A percentile compares a stretch with the other conserved stretches of the same genome.
Evolutionary conservation across 2,329 filamentous ascomycete species (phyloP).

Genomic region (Anthostomella pinea): DNA sequence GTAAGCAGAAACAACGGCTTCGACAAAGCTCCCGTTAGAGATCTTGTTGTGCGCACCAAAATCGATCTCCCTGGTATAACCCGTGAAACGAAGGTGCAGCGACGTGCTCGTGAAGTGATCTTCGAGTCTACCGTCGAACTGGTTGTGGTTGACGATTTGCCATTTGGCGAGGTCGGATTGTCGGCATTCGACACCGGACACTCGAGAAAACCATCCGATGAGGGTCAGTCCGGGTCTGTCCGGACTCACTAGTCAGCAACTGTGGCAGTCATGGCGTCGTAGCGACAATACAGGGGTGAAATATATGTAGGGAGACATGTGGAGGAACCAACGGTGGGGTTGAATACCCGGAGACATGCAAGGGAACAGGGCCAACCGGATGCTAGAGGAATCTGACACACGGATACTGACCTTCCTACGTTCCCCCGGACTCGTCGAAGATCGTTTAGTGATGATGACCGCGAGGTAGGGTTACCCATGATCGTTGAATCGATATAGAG

Average conservation of each 20-base stretch:
- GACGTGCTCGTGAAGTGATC: constrained; percentile 2
- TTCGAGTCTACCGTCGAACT: constrained; percentile 5
- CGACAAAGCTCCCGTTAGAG: constrained; percentile 1
- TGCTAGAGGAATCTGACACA: too few species aligned
- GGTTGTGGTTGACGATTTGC: constrained; percentile 7
- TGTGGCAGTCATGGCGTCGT: too few species aligned
- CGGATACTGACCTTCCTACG: too few species aligned
- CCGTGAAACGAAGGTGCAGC: constrained; percentile 4
- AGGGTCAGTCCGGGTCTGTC: constrained; percentile 3
- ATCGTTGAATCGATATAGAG: constrained; percentile 4
- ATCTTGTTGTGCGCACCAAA: constrained; percentile 2
- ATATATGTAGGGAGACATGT: too few species aligned
- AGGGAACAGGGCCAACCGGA: too few species aligned
- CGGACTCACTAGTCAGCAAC: too few species aligned
- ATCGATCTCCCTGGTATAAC: neutral
- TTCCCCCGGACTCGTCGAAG: constrained; percentile 7
- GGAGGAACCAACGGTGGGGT: too few species aligned
- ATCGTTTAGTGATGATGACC: neutral
- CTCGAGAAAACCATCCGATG: constrained; percentile 1
- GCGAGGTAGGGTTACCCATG: neutral
- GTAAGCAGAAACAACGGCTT: constrained; percentile 3
- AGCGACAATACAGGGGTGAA: too few species aligned
- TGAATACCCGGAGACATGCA: too few species aligned
- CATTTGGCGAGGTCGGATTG: neutral
- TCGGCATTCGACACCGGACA: neutral